These are phyloP conservation scores for Bipolaris sorokiniana DNA, from an alignment of 2,329 filamentous ascomycete species.

Conservation along the genomic window DNA sequence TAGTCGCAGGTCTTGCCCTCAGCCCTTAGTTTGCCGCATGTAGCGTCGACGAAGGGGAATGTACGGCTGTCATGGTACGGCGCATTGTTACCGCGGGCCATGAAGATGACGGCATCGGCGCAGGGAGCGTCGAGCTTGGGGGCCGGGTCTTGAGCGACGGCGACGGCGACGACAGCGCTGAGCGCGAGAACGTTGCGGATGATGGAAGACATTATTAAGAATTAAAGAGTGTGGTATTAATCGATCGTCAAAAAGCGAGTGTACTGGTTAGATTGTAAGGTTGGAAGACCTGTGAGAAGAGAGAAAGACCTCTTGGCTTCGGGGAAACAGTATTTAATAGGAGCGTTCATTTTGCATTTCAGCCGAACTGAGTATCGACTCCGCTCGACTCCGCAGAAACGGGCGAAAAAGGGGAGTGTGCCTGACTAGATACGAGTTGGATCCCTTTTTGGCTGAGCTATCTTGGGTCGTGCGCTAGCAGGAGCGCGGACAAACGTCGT, in stretches of 20 bases:
- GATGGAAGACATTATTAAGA: conserved; percentile 36
- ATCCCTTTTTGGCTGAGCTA: conserved; percentile 26
- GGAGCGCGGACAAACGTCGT: conserved; percentile 25
- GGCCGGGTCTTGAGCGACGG: conserved; percentile 40
- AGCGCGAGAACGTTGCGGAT: conserved; percentile 30
- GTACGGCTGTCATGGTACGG: conserved; percentile 33
- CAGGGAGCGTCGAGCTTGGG: conserved; percentile 34
- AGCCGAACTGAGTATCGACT: conserved; percentile 20
- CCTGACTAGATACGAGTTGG: conserved; percentile 29
- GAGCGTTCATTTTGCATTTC: conserved; percentile 23
- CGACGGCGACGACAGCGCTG: conserved; percentile 33
- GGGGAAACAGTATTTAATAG: conserved; percentile 28
- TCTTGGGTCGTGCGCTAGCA: conserved; percentile 26
- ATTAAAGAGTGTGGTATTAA: conserved; percentile 31
- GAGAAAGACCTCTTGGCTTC: conserved; percentile 25
- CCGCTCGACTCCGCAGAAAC: conserved; percentile 14
- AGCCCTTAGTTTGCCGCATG: conserved; percentile 29
- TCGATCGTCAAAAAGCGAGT: conserved; percentile 28
- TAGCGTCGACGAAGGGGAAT: conserved; percentile 29
- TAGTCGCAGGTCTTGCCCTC: conserved; percentile 34
- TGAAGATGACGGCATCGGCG: conserved; percentile 30
- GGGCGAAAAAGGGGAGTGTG: conserved; percentile 27
- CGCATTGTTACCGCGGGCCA: conserved; percentile 33
- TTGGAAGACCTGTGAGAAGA: conserved; percentile 29
- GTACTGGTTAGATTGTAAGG: conserved; percentile 30